Evolutionary conservation across 2,329 filamentous ascomycete species (phyloP).

Genomic region (Magnaporthales sp.): DNA sequence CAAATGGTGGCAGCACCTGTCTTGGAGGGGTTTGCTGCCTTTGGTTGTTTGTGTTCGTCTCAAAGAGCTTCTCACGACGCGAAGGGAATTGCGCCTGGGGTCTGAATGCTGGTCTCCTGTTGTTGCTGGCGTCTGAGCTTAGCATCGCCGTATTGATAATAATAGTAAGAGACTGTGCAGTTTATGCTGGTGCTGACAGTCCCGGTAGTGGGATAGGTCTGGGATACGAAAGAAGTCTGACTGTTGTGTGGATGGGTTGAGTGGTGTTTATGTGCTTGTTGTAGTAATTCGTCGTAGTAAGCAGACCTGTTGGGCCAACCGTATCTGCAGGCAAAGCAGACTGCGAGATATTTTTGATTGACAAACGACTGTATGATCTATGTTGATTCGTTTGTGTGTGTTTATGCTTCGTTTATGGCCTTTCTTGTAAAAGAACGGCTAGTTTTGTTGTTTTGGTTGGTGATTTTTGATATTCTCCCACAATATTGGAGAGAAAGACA

Average conservation of each 20-base stretch:
- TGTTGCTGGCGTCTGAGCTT: neutral
- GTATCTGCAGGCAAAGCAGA: too few relatives aligned
- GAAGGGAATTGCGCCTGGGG: neutral
- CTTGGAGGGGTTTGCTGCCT: neutral
- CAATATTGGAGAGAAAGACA: neutral
- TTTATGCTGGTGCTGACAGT: neutral
- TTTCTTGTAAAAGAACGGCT: neutral
- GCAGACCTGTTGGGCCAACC: neutral
- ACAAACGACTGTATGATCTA: neutral
- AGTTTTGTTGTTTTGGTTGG: neutral
- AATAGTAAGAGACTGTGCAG: neutral
- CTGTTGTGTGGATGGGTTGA: neutral
- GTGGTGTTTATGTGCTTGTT: neutral
- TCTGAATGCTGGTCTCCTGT: neutral
- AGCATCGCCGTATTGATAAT: neutral
- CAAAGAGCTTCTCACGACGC: neutral
- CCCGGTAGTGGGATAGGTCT: neutral
- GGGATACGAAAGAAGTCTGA: neutral
- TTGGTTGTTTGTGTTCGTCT: neutral
- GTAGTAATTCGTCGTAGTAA: constrained; percentile 2
- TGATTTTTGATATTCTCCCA: neutral
- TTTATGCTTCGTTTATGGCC: neutral
- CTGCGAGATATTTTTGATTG: too few relatives aligned
- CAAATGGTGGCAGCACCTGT: neutral
- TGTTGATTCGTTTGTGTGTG: neutral